Percentiles rank a stretch among this genome's conserved stretches.
Conservation (phyloP, 2,329 filamentous ascomycete genomes). For the Cladophialophora exuberans region DNA sequence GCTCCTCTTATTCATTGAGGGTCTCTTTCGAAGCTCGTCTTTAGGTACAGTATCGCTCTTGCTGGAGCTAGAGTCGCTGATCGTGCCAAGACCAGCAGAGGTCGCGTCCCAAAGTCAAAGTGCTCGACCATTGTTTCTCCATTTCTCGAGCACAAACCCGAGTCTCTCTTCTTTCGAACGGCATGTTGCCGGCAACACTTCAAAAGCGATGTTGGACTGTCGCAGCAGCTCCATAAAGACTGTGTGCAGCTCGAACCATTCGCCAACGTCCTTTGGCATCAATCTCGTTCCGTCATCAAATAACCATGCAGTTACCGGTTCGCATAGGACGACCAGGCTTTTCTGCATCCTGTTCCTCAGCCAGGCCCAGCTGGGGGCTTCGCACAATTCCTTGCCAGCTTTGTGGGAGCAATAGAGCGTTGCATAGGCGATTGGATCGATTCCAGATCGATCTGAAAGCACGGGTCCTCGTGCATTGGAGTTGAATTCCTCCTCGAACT, state of each 20-base stretch:
- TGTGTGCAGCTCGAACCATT: slow-evolving; percentile 1
- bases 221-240: neutral
- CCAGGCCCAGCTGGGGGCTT: neutral
- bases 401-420: slow-evolving; percentile 1
- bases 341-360: slow-evolving; percentile 1
- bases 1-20: too few species aligned
- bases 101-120: too few species aligned
- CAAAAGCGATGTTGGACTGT: neutral
- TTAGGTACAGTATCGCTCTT: too few species aligned
- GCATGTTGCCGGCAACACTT: slow-evolving; percentile 2
- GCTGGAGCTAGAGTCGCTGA: too few species aligned
- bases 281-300: slow-evolving; percentile 6
- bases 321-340: neutral
- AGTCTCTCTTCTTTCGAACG: neutral
- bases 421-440: slow-evolving; percentile 5
- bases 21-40: too few species aligned
- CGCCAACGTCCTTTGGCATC: neutral
- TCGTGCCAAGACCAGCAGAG: too few species aligned
- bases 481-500: neutral
- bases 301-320: slow-evolving; percentile 1
- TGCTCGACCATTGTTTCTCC: too few species aligned
- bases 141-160: neutral
- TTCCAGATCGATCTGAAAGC: slow-evolving; percentile 9
- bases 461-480: neutral
- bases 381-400: neutral